These are phyloP conservation scores for Metahyphopichia silvanorum DNA, from an alignment of 805 yeast genomes.

Conservation along the genomic window DNA sequence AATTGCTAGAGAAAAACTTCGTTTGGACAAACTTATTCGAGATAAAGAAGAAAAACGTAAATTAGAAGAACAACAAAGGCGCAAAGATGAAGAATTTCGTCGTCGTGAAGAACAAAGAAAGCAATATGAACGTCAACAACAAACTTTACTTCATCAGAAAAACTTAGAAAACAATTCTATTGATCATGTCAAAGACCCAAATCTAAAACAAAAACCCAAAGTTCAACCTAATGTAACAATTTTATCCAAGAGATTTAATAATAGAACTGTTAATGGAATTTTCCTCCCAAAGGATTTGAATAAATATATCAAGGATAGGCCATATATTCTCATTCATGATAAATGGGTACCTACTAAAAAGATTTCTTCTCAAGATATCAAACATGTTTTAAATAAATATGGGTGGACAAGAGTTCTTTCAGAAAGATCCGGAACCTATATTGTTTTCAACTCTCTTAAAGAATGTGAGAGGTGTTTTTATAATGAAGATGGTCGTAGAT, in stretches of 20 bases:
- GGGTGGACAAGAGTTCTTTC: slow-evolving; percentile 64
- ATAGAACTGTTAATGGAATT: slow-evolving; percentile 29
- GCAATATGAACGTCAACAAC: slow-evolving; percentile 6
- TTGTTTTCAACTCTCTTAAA: slow-evolving; percentile 58
- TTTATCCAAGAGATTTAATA: slow-evolving; percentile 26
- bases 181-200: not conserved
- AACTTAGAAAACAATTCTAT: slow-evolving; percentile 2
- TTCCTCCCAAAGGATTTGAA: slow-evolving; percentile 48
- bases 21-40: slow-evolving; percentile 18
- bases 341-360: slow-evolving; percentile 46
- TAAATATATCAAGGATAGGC: slow-evolving; percentile 51
- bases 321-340: slow-evolving; percentile 54
- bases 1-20: slow-evolving; percentile 26
- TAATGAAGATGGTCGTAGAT: slow-evolving; percentile 55
- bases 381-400: slow-evolving; percentile 54
- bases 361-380: slow-evolving; percentile 54
- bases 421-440: slow-evolving; percentile 64
- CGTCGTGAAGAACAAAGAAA: slow-evolving; percentile 11
- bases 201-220: slow-evolving; percentile 13
- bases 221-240: slow-evolving; percentile 33
- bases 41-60: slow-evolving; percentile 33
- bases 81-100: slow-evolving; percentile 13
- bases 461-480: slow-evolving; percentile 62
- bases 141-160: slow-evolving; percentile 6
- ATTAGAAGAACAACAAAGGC: slow-evolving; percentile 12